A percentile compares a stretch with the other conserved stretches of the same genome.
Evolutionary conservation across 768 basidiomycete genomes (phyloP).

Genomic region (Leccinum sublutescens): DNA sequence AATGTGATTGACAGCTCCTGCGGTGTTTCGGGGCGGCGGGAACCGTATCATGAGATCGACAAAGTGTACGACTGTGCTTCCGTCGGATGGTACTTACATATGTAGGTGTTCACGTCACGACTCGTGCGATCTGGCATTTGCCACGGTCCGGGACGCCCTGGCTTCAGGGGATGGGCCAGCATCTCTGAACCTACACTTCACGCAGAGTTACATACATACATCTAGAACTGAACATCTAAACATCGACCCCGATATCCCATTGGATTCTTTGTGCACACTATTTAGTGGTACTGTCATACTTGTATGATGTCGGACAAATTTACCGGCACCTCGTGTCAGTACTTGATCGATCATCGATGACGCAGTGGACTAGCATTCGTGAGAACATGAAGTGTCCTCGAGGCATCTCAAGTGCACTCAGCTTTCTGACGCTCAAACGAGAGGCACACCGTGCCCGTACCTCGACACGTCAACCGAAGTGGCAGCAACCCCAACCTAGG

Average conservation of each 20-base stretch:
- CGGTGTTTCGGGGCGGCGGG: too few species aligned
- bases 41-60: too few species aligned
- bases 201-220: too few species aligned
- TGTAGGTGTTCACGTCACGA: neutral
- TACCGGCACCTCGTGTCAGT: too few species aligned
- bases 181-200: too few species aligned
- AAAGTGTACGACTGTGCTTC: neutral
- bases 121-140: neutral
- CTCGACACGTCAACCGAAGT: neutral
- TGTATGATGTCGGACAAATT: too few species aligned
- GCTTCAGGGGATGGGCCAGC: neutral
- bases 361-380: neutral
- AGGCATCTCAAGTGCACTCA: neutral
- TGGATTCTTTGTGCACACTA: too few species aligned
- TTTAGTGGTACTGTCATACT: too few species aligned
- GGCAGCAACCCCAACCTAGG: conserved; percentile 1
- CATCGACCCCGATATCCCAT: too few species aligned
- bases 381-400: conserved; percentile 8
- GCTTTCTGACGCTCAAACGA: neutral
- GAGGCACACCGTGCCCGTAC: neutral
- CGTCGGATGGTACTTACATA: neutral
- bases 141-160: neutral
- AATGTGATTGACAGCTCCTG: neutral
- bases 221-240: too few species aligned
- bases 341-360: too few species aligned